Percentiles rank a stretch among this genome's conserved stretches.
Evolutionary conservation across 164 flowering plant genomes (phyloP).

Genomic region (Tinospora cordifolia): DNA sequence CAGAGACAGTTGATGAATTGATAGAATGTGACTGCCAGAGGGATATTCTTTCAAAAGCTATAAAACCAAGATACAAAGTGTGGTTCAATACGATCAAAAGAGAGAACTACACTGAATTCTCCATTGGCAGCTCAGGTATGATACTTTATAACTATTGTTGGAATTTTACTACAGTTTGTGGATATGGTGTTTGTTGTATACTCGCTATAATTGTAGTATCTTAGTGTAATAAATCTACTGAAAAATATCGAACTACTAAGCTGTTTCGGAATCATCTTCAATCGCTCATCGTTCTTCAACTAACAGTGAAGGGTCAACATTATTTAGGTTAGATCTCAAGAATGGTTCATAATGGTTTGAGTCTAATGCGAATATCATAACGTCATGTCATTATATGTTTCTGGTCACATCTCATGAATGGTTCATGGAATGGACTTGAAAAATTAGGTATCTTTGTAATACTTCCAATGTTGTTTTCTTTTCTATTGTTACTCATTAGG

Average conservation of each 20-base stretch:
- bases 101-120: neutral
- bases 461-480: too few relatives aligned
- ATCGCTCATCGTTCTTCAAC: neutral
- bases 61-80: neutral
- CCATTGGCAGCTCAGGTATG: neutral
- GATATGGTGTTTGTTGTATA: too few relatives aligned
- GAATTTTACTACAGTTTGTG: neutral
- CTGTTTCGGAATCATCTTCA: neutral
- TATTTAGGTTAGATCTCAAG: neutral
- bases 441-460: too few relatives aligned
- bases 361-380: too few relatives aligned
- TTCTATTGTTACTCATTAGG: too few relatives aligned
- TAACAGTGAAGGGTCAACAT: neutral
- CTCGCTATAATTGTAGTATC: neutral
- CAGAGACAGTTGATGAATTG: conserved; percentile 14
- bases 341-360: neutral
- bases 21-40: neutral
- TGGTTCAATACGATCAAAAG: neutral
- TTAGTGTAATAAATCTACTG: neutral
- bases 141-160: neutral
- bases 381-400: neutral
- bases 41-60: neutral
- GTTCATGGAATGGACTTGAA: neutral
- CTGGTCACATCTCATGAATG: neutral
- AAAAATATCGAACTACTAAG: neutral